Evolutionary conservation across 1,284 basidiomycete species (phyloP).

Genomic region (Malassezia nana): DNA sequence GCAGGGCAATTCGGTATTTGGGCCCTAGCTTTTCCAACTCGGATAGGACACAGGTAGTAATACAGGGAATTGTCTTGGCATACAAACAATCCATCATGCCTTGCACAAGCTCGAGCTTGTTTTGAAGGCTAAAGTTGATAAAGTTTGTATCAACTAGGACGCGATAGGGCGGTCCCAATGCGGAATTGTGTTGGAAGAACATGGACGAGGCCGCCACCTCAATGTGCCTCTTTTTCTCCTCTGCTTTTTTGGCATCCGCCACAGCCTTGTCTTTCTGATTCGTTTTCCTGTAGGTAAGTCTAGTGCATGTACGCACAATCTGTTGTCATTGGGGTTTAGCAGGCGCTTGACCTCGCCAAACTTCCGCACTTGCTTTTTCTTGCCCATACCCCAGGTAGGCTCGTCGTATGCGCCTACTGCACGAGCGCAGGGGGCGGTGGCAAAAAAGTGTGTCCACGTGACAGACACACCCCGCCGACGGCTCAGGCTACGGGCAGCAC

Average conservation of each 20-base stretch:
- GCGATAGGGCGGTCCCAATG: constrained; percentile 90
- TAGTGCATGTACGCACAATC: constrained; percentile 61
- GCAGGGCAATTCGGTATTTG: constrained; percentile 86
- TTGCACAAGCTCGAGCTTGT: constrained; percentile 88
- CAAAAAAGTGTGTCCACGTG: constrained; percentile 3
- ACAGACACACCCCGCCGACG: not conserved
- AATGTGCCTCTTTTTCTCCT: constrained; percentile 29
- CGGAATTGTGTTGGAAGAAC: constrained; percentile 90
- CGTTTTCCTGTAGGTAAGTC: constrained; percentile 49
- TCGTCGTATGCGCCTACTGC: not conserved
- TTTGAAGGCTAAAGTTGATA: constrained; percentile 96
- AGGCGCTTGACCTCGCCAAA: constrained; percentile 90
- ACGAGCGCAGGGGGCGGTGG: not conserved
- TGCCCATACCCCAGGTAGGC: constrained; percentile 55
- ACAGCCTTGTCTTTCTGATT: constrained; percentile 52
- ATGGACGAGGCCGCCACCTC: constrained; percentile 61
- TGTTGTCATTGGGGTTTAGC: constrained; percentile 84
- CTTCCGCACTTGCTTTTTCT: constrained; percentile 85
- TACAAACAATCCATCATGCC: constrained; percentile 99
- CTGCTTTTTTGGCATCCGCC: constrained; percentile 24
- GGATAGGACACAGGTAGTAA: constrained; percentile 95
- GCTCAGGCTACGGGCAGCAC: not conserved
- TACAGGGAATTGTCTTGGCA: constrained; percentile 98
- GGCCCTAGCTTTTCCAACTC: constrained; percentile 96
- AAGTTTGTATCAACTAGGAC: constrained; percentile 99